These are phyloP conservation scores for Albifimbria verrucaria DNA, from an alignment of 2,329 filamentous ascomycete genomes.

Conservation along the genomic window DNA sequence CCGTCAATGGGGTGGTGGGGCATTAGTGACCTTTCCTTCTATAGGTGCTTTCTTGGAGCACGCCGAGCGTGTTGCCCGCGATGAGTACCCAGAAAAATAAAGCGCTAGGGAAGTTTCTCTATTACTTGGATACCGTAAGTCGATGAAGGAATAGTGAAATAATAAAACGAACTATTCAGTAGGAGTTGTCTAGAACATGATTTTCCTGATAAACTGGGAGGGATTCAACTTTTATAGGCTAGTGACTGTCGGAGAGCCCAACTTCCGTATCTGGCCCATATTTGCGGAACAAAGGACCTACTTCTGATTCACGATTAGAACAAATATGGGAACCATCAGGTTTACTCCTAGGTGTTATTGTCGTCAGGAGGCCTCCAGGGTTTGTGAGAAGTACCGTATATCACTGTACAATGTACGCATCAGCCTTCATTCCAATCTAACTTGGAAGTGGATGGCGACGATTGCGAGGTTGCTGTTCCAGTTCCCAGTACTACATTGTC, in stretches of 20 bases:
- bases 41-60: slow-evolving; percentile 20
- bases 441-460: not conserved
- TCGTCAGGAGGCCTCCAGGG: not conserved
- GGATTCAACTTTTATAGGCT: not conserved
- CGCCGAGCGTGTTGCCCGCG: slow-evolving; percentile 16
- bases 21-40: not conserved
- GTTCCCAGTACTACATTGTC: not conserved
- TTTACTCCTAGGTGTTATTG: not conserved
- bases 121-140: not conserved
- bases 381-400: too few relatives aligned
- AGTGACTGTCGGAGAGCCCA: not conserved
- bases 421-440: not conserved
- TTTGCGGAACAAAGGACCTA: not conserved
- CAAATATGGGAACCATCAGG: not conserved
- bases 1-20: too few relatives aligned
- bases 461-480: not conserved
- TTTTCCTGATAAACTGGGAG: not conserved
- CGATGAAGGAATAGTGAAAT: not conserved
- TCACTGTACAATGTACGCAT: too few relatives aligned
- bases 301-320: not conserved
- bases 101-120: not conserved
- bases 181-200: not conserved
- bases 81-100: slow-evolving; percentile 1
- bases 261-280: not conserved
- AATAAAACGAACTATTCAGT: not conserved